Evolutionary conservation across 805 yeast genomes (phyloP).

Genomic region (Wickerhamomyces strasburgensis): DNA sequence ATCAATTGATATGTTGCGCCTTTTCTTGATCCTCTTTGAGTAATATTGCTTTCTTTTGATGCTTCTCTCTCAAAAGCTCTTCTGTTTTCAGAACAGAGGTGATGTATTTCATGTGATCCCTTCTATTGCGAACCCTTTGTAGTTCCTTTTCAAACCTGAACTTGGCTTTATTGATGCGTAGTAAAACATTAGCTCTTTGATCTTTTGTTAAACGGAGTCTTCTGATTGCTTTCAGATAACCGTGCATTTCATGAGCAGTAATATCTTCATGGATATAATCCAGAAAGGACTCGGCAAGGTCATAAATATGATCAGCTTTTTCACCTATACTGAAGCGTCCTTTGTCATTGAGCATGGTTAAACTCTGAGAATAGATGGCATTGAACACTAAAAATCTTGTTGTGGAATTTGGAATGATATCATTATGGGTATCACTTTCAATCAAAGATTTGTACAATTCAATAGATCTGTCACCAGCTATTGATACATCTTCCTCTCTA

Average conservation of each 20-base stretch:
- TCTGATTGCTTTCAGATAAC: conserved; percentile 22
- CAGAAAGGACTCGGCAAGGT: conserved; percentile 16
- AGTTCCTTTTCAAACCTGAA: conserved; percentile 11
- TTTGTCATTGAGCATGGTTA: conserved; percentile 17
- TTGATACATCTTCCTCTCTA: conserved; percentile 5
- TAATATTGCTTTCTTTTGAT: conserved; percentile 10
- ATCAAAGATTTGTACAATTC: conserved; percentile 14
- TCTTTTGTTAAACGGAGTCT: conserved; percentile 17
- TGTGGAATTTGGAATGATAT: conserved; percentile 10
- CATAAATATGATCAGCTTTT: conserved; percentile 13
- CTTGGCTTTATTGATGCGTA: conserved; percentile 11
- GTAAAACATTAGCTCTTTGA: conserved; percentile 14
- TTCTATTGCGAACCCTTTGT: conserved; percentile 2
- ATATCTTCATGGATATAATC: conserved; percentile 3
- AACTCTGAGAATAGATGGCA: conserved; percentile 18
- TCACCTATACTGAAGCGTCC: conserved; percentile 18
- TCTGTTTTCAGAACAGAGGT: conserved; percentile 11
- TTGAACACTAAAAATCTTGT: conserved; percentile 23
- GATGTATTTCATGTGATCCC: conserved; percentile 8
- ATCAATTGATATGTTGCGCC: too few species aligned
- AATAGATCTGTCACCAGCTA: conserved; percentile 15
- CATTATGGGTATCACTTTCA: conserved; percentile 1
- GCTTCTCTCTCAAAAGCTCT: conserved; percentile 12
- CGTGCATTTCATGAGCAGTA: conserved; percentile 17
- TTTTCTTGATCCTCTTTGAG: conserved; percentile 8